Evolutionary conservation across 2,329 filamentous ascomycete species (phyloP), one percentile per base, ranked within the genome.

Genomic region (Pseudocercospora fijiensis): DNA sequence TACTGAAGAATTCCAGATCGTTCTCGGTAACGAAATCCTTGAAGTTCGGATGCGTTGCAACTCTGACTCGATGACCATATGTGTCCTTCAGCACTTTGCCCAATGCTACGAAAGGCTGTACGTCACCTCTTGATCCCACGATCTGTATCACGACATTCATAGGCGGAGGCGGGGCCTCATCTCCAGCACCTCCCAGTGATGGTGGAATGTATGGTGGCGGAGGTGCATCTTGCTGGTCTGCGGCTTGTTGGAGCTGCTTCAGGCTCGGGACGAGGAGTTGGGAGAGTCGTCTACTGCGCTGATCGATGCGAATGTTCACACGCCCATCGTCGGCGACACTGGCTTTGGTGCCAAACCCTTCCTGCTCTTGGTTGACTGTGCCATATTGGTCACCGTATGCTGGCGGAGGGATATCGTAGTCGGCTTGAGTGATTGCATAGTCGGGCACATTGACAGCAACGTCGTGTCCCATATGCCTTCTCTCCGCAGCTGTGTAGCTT

Each of bases 251-350:
- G 70, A 89, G 83, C 66, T 82, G 80, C 65, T 83, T 78, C 45
- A 92, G 75, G 7, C 87, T 85, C 2, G 89, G 88, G 0, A 85
- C 83, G 26, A 93, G 82, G 11, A 93, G 80, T 64, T 87, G 85
- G 1, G 89, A 86, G 3, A 94, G 80, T 60, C 84, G 84, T 60
- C 83, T 79, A 69, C 84, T 87, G 69, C 86, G 88, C 74, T 92
- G 88, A 72, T 89, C 87, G 77, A 95, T 91, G 66, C 87, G 88
- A 78, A 95, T 92, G 72, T 92, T 87, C 70, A 95, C 83, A 72
- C 91, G 86, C 24, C 91, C 91, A 78, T 93, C 89, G 65, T 85
- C 90, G 52, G 73, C 73, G 18, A 79, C 72, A 51, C 67, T 70
- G 1, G 78, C 78, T 53, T 77, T 74, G 52, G 77, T 79, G 57